Evolutionary conservation across 805 yeast species (phyloP), one percentile per base, ranked within the genome.

Genomic region (Brettanomyces bruxellensis): DNA sequence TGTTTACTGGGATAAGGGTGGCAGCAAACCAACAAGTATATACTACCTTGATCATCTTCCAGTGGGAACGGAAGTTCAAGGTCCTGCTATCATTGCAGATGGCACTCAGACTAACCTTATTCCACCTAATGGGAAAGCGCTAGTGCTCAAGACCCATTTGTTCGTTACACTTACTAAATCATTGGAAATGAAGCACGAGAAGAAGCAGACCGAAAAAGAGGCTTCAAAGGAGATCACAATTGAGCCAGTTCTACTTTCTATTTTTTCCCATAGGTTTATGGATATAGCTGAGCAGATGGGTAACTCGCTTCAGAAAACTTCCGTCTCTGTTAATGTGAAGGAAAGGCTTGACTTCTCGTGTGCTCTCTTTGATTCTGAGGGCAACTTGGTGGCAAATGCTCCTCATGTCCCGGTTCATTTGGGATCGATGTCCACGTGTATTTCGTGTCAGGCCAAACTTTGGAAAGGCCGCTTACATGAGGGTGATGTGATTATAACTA

Each of bases 201-300:
- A n/a, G 8, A 35, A 35, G 23, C n/a, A 8, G 8, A n/a, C 38
- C 6, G 14, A n/a, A n/a, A 18, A n/a, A n/a, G 13, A n/a, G 6
- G 23, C n/a, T n/a, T 51, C 48, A 7, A 53, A 54, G 14, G 62
- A 54, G 5, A 52, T 60, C 22, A 56, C 55, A 24, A 65, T 82
- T 36, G 90, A 86, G 54, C 93, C 93, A 1, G 76, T 86, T 34
- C 67, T 80, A 51, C 62, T 86, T 37, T 83, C 95, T 0, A 82
- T 86, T 24, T 86, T 86, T 64, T 83, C 87, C 34, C 89, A 86
- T 61, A 69, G 95, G 49, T 86, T 86, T 61, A 86, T 86, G 91
- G 88, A 87, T 51, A 86, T 87, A 61, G 95, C 95, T 7, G 95
- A 86, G 55, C 91, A 84, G 58, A 86, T 86, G 95, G 91, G 95